Evolutionary conservation across 208 protist species (phyloP).

Genomic region (Crithidia bombi): DNA sequence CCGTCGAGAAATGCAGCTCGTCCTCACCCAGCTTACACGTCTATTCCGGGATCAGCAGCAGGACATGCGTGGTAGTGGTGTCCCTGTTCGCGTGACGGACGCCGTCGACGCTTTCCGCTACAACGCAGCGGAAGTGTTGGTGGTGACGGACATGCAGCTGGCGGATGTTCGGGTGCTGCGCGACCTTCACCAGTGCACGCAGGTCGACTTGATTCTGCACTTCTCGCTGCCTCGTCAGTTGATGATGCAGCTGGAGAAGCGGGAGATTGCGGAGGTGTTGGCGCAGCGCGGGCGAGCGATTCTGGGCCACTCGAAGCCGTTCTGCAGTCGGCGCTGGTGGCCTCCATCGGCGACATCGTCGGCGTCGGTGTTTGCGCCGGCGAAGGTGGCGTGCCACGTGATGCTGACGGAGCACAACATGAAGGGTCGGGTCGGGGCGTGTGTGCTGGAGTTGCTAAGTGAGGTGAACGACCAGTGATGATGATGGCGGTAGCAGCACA

Average conservation of each 20-base stretch:
- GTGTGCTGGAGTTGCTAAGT: constrained; percentile 45
- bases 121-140: constrained; percentile 50
- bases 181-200: constrained; percentile 26
- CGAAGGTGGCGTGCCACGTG: constrained; percentile 36
- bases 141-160: constrained; percentile 62
- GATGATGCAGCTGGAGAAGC: constrained; percentile 45
- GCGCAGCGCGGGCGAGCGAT: constrained; percentile 43
- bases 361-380: constrained; percentile 3
- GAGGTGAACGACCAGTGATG: constrained; percentile 16
- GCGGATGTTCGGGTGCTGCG: constrained; percentile 34
- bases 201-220: constrained; percentile 51
- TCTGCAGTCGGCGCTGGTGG: constrained; percentile 30
- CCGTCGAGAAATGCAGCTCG: constrained; percentile 60
- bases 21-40: constrained; percentile 38
- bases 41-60: constrained; percentile 33
- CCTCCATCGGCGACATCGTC: background rate
- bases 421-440: constrained; percentile 45
- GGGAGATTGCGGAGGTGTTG: constrained; percentile 49
- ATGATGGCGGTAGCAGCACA: background rate
- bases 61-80: constrained; percentile 21
- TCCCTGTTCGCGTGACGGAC: constrained; percentile 40
- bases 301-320: constrained; percentile 27
- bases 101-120: constrained; percentile 37
- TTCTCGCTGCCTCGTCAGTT: constrained; percentile 58
- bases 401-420: constrained; percentile 72